These are phyloP conservation scores for Xerocomus spinulosus DNA, from an alignment of 768 basidiomycete species.

Conservation along the genomic window DNA sequence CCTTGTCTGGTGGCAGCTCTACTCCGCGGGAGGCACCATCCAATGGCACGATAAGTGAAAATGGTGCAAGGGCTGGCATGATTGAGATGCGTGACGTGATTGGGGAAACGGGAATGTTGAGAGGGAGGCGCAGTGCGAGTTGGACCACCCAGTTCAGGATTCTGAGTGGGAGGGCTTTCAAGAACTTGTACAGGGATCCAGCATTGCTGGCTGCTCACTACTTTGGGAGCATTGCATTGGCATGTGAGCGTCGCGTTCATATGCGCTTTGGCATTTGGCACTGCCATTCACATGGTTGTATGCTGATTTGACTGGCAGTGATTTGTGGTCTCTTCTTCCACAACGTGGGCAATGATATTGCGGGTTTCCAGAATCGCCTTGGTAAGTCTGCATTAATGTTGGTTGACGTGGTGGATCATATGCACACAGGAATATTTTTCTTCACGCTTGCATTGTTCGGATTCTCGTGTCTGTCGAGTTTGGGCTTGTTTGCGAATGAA, in stretches of 20 bases:
- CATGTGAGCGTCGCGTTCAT: constrained; percentile 50
- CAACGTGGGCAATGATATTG: constrained; percentile 87
- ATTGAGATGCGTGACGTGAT: constrained; percentile 60
- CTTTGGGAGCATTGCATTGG: constrained; percentile 74
- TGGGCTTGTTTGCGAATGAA: constrained; percentile 93
- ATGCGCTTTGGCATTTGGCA: not conserved
- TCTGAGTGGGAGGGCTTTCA: constrained; percentile 93
- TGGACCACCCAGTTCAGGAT: constrained; percentile 92
- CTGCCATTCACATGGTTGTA: not conserved
- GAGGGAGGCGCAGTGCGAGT: constrained; percentile 75
- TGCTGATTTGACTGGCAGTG: constrained; percentile 40
- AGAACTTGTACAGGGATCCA: constrained; percentile 95
- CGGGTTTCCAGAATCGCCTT: constrained; percentile 93
- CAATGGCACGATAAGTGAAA: constrained; percentile 23
- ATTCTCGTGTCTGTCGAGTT: constrained; percentile 91
- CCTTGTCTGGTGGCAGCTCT: not conserved
- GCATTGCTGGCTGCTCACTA: constrained; percentile 91
- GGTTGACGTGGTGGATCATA: not conserved
- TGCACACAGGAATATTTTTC: constrained; percentile 77
- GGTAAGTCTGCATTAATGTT: constrained; percentile 39
- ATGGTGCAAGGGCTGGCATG: constrained; percentile 29
- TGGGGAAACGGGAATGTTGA: constrained; percentile 60
- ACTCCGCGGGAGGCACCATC: constrained; percentile 11
- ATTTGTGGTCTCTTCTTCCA: constrained; percentile 94
- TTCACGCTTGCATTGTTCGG: constrained; percentile 96